Evolutionary conservation across 1,284 basidiomycete species (phyloP), one percentile per base, ranked within the genome.

Genomic region (Anthracocystis walkeri): DNA sequence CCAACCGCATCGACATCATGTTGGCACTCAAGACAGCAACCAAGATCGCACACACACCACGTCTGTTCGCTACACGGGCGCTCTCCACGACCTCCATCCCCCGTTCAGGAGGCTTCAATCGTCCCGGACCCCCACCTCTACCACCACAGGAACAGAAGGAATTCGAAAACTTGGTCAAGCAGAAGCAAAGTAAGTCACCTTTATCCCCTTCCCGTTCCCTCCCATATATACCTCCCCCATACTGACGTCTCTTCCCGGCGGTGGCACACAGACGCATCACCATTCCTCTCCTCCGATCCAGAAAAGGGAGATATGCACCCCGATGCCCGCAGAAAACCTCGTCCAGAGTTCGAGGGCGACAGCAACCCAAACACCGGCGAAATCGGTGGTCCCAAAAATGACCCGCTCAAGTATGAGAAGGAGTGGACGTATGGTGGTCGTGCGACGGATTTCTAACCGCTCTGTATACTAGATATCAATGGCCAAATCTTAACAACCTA

Each of bases 351-450:
- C 58, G 86, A 88, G 58, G 89, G 89, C 5, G 88, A 89, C 10
- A 77, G 80, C 0, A 89, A 89, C 78, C 89, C 89, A 3, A 78
- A 78, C 20, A 89, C 89, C 33, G 89, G 89, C 18, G 89, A 89
- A 77, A 75, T 87, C 8, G 89, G 88, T 0, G 89, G 89, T 0
- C 89, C 89, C 1, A 89, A 89, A 82, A 85, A 86, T 20, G 88
- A 89, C 77, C 89, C 89, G 20, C 85, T 89, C 60, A 82, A 67
- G 29, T 84, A 83, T 75, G 73, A 80, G 35, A 70, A 75, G 48
- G 85, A 86, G 46, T 86, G 84, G 84, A 79, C 80, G 2, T 86
- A 80, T 50, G 84, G 81, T 16, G 85, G 85, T 0, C 72, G 84
- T 25, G 81, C 82, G 1, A 81, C 80, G 18, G 83, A 85, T 53